phyloP scores from a whole-genome alignment of 176 grass and related monocot species.

The Cenchrus purpureus region DNA sequence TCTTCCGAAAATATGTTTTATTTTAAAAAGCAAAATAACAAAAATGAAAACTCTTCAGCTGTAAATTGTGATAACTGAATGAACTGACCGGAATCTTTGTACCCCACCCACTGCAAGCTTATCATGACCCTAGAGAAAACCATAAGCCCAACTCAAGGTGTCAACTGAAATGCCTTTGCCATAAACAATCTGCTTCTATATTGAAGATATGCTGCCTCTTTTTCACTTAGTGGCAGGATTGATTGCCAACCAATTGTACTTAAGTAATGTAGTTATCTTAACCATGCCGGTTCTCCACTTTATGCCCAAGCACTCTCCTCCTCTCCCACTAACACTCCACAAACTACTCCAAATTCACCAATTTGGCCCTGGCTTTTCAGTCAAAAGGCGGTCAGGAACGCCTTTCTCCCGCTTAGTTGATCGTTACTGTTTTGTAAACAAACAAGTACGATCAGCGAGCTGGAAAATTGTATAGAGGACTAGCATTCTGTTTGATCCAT shows the following conservation, averaged over 20 bases:
- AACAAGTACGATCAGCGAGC: background rate
- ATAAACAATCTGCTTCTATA: conserved; percentile 43
- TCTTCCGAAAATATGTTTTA: background rate
- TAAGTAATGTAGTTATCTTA: conserved; percentile 49
- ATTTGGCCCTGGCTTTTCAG: conserved; percentile 31
- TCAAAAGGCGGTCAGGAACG: conserved; percentile 38
- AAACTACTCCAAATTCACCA: conserved; percentile 35
- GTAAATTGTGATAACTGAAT: background rate
- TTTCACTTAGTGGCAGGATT: conserved; percentile 57
- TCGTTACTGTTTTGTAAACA: background rate
- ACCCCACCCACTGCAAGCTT: conserved; percentile 21
- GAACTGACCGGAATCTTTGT: conserved; percentile 7
- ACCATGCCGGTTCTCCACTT: conserved; percentile 42
- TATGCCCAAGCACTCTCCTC: conserved; percentile 44
- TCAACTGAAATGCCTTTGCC: conserved; percentile 42
- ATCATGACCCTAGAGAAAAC: conserved; percentile 31
- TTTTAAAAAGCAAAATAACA: background rate
- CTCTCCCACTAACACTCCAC: conserved; percentile 27
- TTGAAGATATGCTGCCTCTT: conserved; percentile 54
- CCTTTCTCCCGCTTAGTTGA: conserved; percentile 21
- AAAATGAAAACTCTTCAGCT: background rate
- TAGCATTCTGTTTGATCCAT: background rate
- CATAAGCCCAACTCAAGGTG: conserved; percentile 8
- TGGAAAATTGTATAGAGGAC: background rate
- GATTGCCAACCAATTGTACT: conserved; percentile 56